Conservation (phyloP, 1,284 basidiomycete genomes). For the Amylostereum chailletii region DNA sequence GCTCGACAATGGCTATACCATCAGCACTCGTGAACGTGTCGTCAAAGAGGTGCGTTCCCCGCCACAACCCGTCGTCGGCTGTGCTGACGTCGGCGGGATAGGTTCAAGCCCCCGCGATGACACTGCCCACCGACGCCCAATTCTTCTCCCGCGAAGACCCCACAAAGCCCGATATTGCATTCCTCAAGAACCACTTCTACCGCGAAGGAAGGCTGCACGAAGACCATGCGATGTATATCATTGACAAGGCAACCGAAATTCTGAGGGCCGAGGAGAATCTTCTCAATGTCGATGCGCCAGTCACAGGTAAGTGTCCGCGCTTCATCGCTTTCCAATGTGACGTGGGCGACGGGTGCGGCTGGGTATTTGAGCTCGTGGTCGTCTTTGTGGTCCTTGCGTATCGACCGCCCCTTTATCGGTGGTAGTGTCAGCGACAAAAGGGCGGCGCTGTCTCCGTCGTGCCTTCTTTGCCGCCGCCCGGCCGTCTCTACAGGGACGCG, state of each 20-base stretch:
- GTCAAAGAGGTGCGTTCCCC: slow-evolving; percentile 63
- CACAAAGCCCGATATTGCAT: slow-evolving; percentile 90
- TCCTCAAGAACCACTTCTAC: slow-evolving; percentile 99
- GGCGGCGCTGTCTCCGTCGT: too few species aligned
- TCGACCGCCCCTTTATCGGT: too few species aligned
- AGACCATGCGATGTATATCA: slow-evolving; percentile 84
- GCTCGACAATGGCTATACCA: slow-evolving; percentile 80
- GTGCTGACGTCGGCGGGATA: slow-evolving; percentile 22
- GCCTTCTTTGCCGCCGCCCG: too few species aligned
- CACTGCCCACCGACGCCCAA: slow-evolving; percentile 85
- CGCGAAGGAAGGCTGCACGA: slow-evolving; percentile 89
- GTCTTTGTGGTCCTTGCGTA: too few species aligned
- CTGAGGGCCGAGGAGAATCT: slow-evolving; percentile 78
- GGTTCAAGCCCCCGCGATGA: slow-evolving; percentile 95
- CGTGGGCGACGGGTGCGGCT: too few species aligned
- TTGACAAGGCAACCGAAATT: slow-evolving; percentile 73
- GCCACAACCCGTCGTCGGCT: background rate
- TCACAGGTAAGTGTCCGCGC: slow-evolving; percentile 60
- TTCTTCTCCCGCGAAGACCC: slow-evolving; percentile 84
- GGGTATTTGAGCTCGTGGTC: too few species aligned
- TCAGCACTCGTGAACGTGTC: slow-evolving; percentile 81
- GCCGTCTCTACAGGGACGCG: too few species aligned
- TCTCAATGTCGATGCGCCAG: slow-evolving; percentile 86
- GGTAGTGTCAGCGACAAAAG: too few species aligned
- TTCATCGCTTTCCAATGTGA: background rate